A percentile compares a stretch with the other conserved stretches of the same genome.
phyloP scores from a whole-genome alignment of 305 asterid species.

The Fraxinus sp. region DNA sequence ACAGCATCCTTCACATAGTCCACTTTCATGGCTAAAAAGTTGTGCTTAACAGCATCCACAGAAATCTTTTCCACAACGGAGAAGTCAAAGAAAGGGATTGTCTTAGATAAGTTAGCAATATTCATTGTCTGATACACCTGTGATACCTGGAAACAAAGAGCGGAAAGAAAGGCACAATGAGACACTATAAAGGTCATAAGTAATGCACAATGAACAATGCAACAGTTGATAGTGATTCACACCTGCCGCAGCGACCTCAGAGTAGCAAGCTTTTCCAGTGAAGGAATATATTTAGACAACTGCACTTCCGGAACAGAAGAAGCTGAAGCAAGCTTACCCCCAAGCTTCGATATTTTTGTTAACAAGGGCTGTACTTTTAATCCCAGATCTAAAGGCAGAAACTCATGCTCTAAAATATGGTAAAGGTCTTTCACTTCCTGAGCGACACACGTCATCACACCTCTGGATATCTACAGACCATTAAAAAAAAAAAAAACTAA shows the following conservation, averaged over 20 bases:
- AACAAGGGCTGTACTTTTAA: conserved; percentile 67
- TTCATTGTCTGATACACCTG: conserved; percentile 76
- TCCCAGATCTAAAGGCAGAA: conserved; percentile 68
- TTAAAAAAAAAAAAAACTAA: background rate
- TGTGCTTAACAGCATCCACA: conserved; percentile 47
- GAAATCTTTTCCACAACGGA: conserved; percentile 44
- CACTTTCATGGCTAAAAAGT: conserved; percentile 43
- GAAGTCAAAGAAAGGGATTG: conserved; percentile 63
- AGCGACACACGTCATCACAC: conserved; percentile 78
- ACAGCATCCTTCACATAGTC: conserved; percentile 50
- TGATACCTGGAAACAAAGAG: conserved; percentile 54
- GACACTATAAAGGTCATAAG: background rate
- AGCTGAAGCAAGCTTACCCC: conserved; percentile 82
- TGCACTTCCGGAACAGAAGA: conserved; percentile 83
- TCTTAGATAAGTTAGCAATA: conserved; percentile 60
- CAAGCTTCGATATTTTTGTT: conserved; percentile 73
- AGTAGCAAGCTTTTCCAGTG: conserved; percentile 78
- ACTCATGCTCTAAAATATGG: conserved; percentile 71
- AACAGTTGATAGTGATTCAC: background rate
- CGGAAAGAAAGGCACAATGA: background rate
- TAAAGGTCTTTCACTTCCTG: conserved; percentile 90
- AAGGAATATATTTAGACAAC: conserved; percentile 66
- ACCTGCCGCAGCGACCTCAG: conserved; percentile 90
- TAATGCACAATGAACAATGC: background rate
- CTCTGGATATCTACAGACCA: conserved; percentile 64